Conservation (phyloP, 75 land plant species). For the Pinus tabuliformis region DNA sequence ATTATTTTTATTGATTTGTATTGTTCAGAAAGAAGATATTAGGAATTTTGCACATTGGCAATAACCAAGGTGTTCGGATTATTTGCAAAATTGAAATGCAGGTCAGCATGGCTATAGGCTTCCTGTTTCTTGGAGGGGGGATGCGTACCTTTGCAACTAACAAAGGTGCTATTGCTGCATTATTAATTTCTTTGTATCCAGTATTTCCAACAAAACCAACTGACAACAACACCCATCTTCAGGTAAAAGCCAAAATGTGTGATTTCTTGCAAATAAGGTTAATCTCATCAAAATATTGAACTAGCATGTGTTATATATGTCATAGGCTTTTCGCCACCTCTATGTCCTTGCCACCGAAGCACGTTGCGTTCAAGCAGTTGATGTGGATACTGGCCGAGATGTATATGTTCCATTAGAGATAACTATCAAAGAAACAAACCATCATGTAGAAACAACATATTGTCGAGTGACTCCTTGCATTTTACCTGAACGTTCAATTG, state of each 20-base stretch:
- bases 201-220: slow-evolving; percentile 91
- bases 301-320: neutral
- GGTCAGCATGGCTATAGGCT: slow-evolving; percentile 98
- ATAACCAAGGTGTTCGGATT: neutral
- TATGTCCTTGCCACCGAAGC: slow-evolving; percentile 97
- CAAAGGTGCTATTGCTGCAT: slow-evolving; percentile 85
- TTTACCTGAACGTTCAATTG: slow-evolving; percentile 85
- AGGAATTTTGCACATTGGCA: no score
- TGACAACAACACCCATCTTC: slow-evolving; percentile 97
- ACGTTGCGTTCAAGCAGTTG: slow-evolving; percentile 92
- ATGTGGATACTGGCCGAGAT: slow-evolving; percentile 96
- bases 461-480: slow-evolving; percentile 92
- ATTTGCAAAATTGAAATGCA: slow-evolving; percentile 13
- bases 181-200: slow-evolving; percentile 92
- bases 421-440: slow-evolving; percentile 63
- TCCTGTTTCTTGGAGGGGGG: slow-evolving; percentile 99
- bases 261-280: neutral
- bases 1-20: neutral
- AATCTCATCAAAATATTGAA: neutral
- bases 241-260: slow-evolving; percentile 37
- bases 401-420: slow-evolving; percentile 95
- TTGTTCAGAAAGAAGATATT: neutral
- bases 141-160: slow-evolving; percentile 83
- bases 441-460: slow-evolving; percentile 80
- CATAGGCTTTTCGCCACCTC: slow-evolving; percentile 90